Percentiles rank a stretch among this genome's conserved stretches.
Evolutionary conservation across 2,329 filamentous ascomycete genomes (phyloP).

Genomic region (Ophioceras dolichostomum): DNA sequence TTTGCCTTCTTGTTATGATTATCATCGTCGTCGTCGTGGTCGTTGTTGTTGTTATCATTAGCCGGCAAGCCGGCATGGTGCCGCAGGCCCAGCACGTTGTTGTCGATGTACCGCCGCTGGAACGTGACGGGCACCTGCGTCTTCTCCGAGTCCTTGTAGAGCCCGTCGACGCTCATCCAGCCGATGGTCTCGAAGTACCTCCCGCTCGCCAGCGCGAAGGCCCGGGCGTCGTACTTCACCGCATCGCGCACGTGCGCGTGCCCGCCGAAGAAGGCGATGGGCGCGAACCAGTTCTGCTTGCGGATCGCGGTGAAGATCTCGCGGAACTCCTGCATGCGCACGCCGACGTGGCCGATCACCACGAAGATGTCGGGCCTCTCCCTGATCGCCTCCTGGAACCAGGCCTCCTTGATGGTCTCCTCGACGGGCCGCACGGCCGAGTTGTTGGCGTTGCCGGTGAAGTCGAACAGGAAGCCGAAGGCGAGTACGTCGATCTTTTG

Average conservation of each 20-base stretch:
- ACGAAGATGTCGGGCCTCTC: conserved; percentile 81
- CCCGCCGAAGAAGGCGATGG: conserved; percentile 86
- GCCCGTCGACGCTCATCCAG: conserved; percentile 74
- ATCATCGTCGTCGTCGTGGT: no score
- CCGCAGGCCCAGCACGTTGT: conserved; percentile 75
- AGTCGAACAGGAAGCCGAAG: conserved; percentile 93
- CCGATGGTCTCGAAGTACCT: conserved; percentile 93
- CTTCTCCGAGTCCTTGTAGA: conserved; percentile 9
- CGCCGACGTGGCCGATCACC: conserved; percentile 73
- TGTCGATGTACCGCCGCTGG: conserved; percentile 79
- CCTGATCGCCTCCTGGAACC: conserved; percentile 80
- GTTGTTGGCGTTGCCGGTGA: conserved; percentile 82
- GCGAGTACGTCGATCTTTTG: conserved; percentile 73
- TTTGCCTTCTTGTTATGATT: no score
- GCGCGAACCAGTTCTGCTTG: conserved; percentile 62
- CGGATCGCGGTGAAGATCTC: conserved; percentile 70
- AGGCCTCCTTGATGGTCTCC: conserved; percentile 68
- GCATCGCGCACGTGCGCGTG: conserved; percentile 86
- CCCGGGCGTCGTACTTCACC: conserved; percentile 62
- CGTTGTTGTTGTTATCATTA: no score
- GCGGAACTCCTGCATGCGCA: conserved; percentile 69
- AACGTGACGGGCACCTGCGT: conserved; percentile 41
- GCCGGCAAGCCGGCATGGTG: conserved; percentile 67
- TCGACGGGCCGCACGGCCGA: conserved; percentile 71
- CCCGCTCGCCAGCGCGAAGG: conserved; percentile 74